A percentile compares a stretch with the other conserved stretches of the same genome.
Conservation (phyloP, 305 asterid species). For the Petunia hybrid region DNA sequence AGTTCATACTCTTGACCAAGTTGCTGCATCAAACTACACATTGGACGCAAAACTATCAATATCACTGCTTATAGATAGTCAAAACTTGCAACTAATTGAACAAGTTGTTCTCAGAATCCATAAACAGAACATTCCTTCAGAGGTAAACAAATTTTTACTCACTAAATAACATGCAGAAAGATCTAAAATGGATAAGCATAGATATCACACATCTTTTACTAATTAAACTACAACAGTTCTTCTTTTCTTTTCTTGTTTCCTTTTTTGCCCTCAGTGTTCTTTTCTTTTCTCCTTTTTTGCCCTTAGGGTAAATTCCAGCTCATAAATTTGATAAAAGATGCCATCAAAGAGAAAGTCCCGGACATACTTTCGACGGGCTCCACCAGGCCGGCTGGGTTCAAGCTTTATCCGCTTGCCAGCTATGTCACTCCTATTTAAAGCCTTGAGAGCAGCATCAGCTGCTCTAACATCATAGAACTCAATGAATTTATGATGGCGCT, state of each 20-base stretch:
- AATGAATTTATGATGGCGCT: slow-evolving; percentile 93
- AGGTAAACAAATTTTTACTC: neutral
- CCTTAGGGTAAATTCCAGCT: neutral
- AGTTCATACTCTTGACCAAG: slow-evolving; percentile 83
- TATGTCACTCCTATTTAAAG: slow-evolving; percentile 91
- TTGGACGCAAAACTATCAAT: slow-evolving; percentile 5
- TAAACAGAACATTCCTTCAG: too few species aligned
- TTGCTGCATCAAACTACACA: slow-evolving; percentile 78
- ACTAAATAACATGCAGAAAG: neutral
- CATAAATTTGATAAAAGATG: slow-evolving; percentile 1
- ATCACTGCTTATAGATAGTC: neutral
- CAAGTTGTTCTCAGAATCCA: too few species aligned
- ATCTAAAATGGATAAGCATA: neutral
- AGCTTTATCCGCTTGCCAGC: slow-evolving; percentile 98
- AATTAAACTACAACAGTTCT: neutral
- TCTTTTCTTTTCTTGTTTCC: neutral
- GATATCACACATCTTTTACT: too few species aligned
- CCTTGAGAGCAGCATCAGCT: slow-evolving; percentile 97
- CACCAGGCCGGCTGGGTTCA: slow-evolving; percentile 98
- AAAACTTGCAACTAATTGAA: neutral
- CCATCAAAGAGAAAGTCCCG: slow-evolving; percentile 12
- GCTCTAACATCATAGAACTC: slow-evolving; percentile 96
- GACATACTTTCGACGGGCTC: slow-evolving; percentile 88
- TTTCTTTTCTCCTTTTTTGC: neutral
- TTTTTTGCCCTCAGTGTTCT: neutral